These are phyloP conservation scores for Leucogyrophana mollusca DNA, from an alignment of 768 basidiomycete species.

Conservation along the genomic window DNA sequence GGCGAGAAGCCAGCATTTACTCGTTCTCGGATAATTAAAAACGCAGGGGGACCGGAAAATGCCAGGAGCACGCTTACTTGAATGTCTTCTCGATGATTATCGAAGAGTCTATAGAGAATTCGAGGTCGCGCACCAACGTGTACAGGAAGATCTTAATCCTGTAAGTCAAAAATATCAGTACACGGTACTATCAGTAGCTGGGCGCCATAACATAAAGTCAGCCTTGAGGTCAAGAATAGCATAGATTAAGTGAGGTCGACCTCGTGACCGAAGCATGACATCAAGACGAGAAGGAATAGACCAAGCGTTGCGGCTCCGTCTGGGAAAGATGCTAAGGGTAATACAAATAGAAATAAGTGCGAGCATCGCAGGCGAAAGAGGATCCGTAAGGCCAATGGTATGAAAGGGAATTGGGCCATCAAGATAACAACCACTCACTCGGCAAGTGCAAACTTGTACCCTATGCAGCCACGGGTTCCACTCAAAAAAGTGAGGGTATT, in stretches of 20 bases:
- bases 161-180: slow-evolving; percentile 21
- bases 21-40: slow-evolving; percentile 21
- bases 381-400: slow-evolving; percentile 12
- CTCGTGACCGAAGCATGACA: slow-evolving; percentile 2
- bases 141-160: slow-evolving; percentile 67
- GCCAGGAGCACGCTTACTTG: slow-evolving; percentile 44
- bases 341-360: slow-evolving; percentile 8
- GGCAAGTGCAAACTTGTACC: slow-evolving; percentile 57
- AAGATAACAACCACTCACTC: slow-evolving; percentile 45
- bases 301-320: background rate
- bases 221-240: slow-evolving; percentile 2
- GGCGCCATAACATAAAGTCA: background rate
- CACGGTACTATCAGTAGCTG: background rate
- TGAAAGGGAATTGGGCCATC: slow-evolving; percentile 7
- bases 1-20: slow-evolving; percentile 11
- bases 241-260: slow-evolving; percentile 1
- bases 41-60: slow-evolving; percentile 12
- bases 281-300: slow-evolving; percentile 2
- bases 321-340: background rate
- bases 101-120: slow-evolving; percentile 49
- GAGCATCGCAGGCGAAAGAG: slow-evolving; percentile 11
- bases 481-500: slow-evolving; percentile 57
- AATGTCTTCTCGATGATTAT: slow-evolving; percentile 62
- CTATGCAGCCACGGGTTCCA: slow-evolving; percentile 60
- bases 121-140: slow-evolving; percentile 55